Conservation (phyloP, 1,139 yeast genomes). For the Saccharomycopsis crataegensis region DNA sequence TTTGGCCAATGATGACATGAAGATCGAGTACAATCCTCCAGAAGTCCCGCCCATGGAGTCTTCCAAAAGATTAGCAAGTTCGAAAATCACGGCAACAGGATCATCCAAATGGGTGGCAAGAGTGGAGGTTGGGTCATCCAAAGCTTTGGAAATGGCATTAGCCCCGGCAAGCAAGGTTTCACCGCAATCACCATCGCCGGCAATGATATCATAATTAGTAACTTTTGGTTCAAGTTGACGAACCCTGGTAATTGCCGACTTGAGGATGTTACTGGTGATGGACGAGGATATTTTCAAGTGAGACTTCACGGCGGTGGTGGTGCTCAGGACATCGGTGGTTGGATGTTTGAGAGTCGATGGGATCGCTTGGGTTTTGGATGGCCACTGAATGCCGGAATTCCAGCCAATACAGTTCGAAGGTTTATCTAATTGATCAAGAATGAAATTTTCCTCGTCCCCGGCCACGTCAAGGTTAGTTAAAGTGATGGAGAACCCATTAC, state of each 20-base stretch:
- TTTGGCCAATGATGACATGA: slow-evolving; percentile 48
- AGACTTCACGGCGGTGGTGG: slow-evolving; percentile 26
- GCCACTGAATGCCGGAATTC: slow-evolving; percentile 31
- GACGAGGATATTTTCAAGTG: slow-evolving; percentile 37
- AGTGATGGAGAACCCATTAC: slow-evolving; percentile 87
- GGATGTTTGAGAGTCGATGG: slow-evolving; percentile 6
- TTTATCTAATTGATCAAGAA: slow-evolving; percentile 44
- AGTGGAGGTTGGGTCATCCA: slow-evolving; percentile 40
- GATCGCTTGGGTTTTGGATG: neutral
- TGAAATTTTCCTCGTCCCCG: slow-evolving; percentile 32
- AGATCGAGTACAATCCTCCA: slow-evolving; percentile 87
- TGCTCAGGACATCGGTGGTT: slow-evolving; percentile 17
- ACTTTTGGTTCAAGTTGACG: slow-evolving; percentile 65
- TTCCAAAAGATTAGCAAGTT: slow-evolving; percentile 72
- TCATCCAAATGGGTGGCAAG: slow-evolving; percentile 46
- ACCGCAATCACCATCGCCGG: slow-evolving; percentile 98
- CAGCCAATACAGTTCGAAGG: slow-evolving; percentile 81
- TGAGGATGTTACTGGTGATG: slow-evolving; percentile 33
- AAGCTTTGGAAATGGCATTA: slow-evolving; percentile 52
- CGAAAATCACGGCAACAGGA: slow-evolving; percentile 22
- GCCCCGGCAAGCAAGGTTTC: slow-evolving; percentile 84
- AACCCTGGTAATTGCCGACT: slow-evolving; percentile 42
- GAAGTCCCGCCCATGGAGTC: slow-evolving; percentile 95
- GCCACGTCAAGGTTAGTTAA: slow-evolving; percentile 57
- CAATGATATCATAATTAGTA: slow-evolving; percentile 78